These are phyloP conservation scores for Huntiella savannae DNA, from an alignment of 2,329 filamentous ascomycete genomes.

Conservation along the genomic window DNA sequence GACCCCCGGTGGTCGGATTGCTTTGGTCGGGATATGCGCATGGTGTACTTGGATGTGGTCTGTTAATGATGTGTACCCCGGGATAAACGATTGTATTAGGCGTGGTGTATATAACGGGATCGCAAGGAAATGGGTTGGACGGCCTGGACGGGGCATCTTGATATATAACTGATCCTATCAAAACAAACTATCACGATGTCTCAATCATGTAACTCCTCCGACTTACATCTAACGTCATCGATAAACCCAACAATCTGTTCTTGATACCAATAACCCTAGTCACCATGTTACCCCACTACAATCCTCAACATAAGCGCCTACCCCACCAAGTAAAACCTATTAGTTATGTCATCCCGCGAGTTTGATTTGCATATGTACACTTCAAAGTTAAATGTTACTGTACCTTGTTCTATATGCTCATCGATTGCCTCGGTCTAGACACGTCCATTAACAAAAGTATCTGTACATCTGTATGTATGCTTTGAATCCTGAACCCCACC, in stretches of 20 bases:
- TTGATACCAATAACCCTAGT: not conserved
- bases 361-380: too few relatives aligned
- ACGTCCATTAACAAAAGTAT: too few relatives aligned
- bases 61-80: constrained; percentile 41
- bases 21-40: constrained; percentile 35
- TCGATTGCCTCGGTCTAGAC: too few relatives aligned
- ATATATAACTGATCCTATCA: not conserved
- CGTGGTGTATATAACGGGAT: constrained; percentile 46
- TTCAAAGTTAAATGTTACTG: too few relatives aligned
- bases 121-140: constrained; percentile 57
- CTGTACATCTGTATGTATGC: not conserved
- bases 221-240: not conserved
- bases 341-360: too few relatives aligned
- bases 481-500: not conserved
- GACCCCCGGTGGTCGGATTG: constrained; percentile 58
- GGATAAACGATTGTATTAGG: constrained; percentile 46
- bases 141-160: constrained; percentile 14
- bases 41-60: constrained; percentile 27
- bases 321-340: too few relatives aligned
- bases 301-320: too few relatives aligned
- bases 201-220: not conserved
- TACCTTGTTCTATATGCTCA: too few relatives aligned
- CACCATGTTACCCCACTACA: too few relatives aligned
- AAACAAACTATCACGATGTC: too few relatives aligned
- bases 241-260: not conserved